Percentiles rank a stretch among this genome's conserved stretches.
phyloP scores from a whole-genome alignment of 1,139 yeast species.

The Geotrichum restrictum region DNA sequence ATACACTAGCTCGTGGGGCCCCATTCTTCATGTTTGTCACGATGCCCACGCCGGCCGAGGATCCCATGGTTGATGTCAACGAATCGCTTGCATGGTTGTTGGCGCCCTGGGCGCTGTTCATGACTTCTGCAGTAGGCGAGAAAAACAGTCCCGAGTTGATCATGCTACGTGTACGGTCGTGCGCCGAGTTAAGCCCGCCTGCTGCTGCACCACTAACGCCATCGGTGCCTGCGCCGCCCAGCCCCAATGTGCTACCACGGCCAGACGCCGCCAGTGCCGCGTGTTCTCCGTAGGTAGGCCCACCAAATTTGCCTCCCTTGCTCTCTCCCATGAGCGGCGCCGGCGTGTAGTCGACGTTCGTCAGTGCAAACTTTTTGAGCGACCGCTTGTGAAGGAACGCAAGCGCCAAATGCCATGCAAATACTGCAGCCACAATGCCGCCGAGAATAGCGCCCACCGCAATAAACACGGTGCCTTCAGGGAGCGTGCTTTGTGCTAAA shows the following conservation, averaged over 20 bases:
- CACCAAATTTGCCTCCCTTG: slow-evolving; percentile 10
- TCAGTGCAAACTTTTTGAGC: slow-evolving; percentile 10
- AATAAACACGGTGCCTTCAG: slow-evolving; percentile 75
- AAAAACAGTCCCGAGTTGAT: slow-evolving; percentile 49
- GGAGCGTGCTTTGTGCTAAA: slow-evolving; percentile 48
- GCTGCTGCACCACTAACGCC: background rate
- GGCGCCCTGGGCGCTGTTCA: slow-evolving; percentile 41
- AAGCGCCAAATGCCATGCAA: slow-evolving; percentile 35
- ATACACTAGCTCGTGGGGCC: slow-evolving; percentile 31
- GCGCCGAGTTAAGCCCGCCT: background rate
- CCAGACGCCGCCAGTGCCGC: background rate
- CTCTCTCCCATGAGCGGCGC: slow-evolving; percentile 19
- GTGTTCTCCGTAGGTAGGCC: slow-evolving; percentile 1
- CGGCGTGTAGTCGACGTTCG: slow-evolving; percentile 6
- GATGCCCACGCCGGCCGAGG: slow-evolving; percentile 23
- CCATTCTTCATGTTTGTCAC: slow-evolving; percentile 18
- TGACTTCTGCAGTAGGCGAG: slow-evolving; percentile 76
- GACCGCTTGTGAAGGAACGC: slow-evolving; percentile 16
- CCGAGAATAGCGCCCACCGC: slow-evolving; percentile 71
- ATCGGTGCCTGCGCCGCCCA: slow-evolving; percentile 12
- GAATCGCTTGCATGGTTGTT: slow-evolving; percentile 22
- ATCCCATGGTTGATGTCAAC: slow-evolving; percentile 23
- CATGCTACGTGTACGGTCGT: slow-evolving; percentile 17
- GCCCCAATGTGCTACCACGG: background rate
- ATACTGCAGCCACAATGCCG: slow-evolving; percentile 48